These are phyloP conservation scores for Akanthomyces lecanii DNA, from an alignment of 2,329 filamentous ascomycete genomes.

Conservation along the genomic window DNA sequence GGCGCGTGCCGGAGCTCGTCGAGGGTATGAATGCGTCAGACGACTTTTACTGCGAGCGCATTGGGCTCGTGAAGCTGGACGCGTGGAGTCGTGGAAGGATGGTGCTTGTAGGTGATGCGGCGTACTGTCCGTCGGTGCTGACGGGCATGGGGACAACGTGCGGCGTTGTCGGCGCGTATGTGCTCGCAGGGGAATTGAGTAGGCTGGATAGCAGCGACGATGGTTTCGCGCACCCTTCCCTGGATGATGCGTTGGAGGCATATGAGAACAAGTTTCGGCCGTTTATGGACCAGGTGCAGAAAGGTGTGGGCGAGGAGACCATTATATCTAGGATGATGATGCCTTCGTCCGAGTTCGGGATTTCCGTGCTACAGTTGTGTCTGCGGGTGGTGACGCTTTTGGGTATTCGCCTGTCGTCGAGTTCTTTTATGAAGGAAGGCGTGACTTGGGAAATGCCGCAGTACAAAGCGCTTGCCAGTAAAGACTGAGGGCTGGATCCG, in stretches of 20 bases:
- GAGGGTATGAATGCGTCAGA: slow-evolving; percentile 35
- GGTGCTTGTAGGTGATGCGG: slow-evolving; percentile 52
- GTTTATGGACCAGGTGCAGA: slow-evolving; percentile 37
- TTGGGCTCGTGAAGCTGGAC: slow-evolving; percentile 43
- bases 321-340: background rate
- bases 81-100: slow-evolving; percentile 44
- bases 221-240: slow-evolving; percentile 7
- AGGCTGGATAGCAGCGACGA: background rate
- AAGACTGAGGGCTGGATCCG: background rate
- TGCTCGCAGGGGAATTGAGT: slow-evolving; percentile 51
- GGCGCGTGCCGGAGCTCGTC: slow-evolving; percentile 39
- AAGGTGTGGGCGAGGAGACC: slow-evolving; percentile 15
- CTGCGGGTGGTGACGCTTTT: slow-evolving; percentile 12
- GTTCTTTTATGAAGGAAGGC: slow-evolving; percentile 15
- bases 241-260: slow-evolving; percentile 32
- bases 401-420: slow-evolving; percentile 9
- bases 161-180: slow-evolving; percentile 48
- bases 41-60: slow-evolving; percentile 44
- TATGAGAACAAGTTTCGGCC: slow-evolving; percentile 45
- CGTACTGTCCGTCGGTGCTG: slow-evolving; percentile 42
- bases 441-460: slow-evolving; percentile 16
- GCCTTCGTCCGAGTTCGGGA: slow-evolving; percentile 12
- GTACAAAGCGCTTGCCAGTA: background rate
- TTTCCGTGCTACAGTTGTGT: background rate
- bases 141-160: slow-evolving; percentile 50